Evolutionary conservation across 179 eudicot species (phyloP).

Genomic region (Beta macrorhiza): DNA sequence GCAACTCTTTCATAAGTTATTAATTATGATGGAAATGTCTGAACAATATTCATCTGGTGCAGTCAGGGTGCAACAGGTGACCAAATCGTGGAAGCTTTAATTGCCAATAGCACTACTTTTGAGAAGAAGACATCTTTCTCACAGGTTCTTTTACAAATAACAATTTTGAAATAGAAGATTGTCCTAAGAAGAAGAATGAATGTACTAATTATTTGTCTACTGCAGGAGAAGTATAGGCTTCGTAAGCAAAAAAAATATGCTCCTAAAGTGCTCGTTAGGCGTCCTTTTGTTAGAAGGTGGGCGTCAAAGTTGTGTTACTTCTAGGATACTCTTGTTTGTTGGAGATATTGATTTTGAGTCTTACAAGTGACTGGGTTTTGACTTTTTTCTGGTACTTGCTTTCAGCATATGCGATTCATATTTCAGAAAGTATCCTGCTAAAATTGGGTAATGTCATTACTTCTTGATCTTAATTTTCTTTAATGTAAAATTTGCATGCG

Average conservation of each 20-base stretch:
- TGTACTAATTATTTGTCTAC: constrained; percentile 27
- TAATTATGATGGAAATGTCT: not conserved
- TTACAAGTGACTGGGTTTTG: constrained; percentile 7
- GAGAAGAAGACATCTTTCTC: constrained; percentile 93
- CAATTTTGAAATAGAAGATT: constrained; percentile 6
- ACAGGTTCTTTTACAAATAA: constrained; percentile 51
- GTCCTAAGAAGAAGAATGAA: not conserved
- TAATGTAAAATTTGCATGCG: not conserved
- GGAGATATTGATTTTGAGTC: constrained; percentile 12
- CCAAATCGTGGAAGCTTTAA: constrained; percentile 88
- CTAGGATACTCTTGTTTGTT: not conserved
- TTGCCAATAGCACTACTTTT: constrained; percentile 90
- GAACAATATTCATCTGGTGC: constrained; percentile 29
- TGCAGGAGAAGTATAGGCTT: constrained; percentile 85
- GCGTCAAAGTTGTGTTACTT: not conserved
- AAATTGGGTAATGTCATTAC: constrained; percentile 58
- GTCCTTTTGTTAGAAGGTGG: constrained; percentile 89
- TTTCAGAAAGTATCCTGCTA: constrained; percentile 79
- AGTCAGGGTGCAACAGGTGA: constrained; percentile 81
- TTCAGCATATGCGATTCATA: constrained; percentile 86
- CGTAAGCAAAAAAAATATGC: constrained; percentile 98
- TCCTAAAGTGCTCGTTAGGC: constrained; percentile 82
- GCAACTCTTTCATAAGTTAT: not conserved
- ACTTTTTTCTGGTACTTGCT: constrained; percentile 17
- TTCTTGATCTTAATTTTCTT: constrained; percentile 12